Evolutionary conservation across 805 yeast genomes (phyloP), one percentile per base, ranked within the genome.

Genomic region (Hanseniaspora hatyaiensis): DNA sequence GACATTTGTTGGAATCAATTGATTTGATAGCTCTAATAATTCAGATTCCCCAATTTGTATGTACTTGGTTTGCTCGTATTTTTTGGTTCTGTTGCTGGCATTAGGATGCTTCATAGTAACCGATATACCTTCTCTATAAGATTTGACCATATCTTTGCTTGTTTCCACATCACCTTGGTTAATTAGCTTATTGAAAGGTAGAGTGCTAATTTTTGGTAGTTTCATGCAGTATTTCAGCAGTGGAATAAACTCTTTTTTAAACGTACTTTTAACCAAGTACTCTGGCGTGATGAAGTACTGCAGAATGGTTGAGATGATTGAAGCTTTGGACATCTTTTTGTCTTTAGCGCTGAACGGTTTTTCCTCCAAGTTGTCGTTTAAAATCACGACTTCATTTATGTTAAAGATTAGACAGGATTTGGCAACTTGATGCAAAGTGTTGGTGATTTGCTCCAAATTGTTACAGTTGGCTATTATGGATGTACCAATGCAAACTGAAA

Each of bases 231-330:
- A 71, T 47, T 70, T 70, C 59, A 82, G 75, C 57, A 75, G 72
- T 31, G 65, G 61, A 22, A 61, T 50, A 51, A 66, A 57, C 54
- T 68, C 64, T 20, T 69, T 65, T 52, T 72, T 69, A 65, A 86
- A 84, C 4, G 80, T 70, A 2, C 78, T 63, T 51, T 79, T 78
- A 16, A 78, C 73, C 36, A 87, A 67, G 58, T 87, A 84, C 41
- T 85, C 82, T 1, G 96, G 95, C 0, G 95, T 86, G 13, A 86
- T 77, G 57, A 84, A 84, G 59, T 67, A 86, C 59, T 85, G 94
- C 49, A 87, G 65, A 33, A 87, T 66, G 1, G 79, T 68, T 1
- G 89, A 87, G 47, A 85, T 70, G 6, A 78, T 57, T 58, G 78
- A 62, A 0, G 79, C 65, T 67, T 50, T 67, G 42, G 61, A 56